Base-by-base conservation (phyloP, 2,329 filamentous ascomycete species). In the Acarospora socialis region DNA sequence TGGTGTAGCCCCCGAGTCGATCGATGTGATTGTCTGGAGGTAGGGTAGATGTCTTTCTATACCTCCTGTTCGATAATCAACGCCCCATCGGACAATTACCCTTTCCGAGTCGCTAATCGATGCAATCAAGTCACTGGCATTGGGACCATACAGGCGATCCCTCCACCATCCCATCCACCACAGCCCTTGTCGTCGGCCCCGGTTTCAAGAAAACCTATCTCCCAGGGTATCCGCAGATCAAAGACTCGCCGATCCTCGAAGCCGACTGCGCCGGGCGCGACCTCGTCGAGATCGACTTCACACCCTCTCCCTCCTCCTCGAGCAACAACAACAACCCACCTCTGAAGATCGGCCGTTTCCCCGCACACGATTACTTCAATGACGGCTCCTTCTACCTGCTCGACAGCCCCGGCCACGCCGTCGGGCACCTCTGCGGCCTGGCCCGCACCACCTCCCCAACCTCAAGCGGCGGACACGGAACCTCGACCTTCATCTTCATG, bases 361-460 rank as follows among this genome's bases (percentile, higher is more conserved):
- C 43, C 8, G 59, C 59, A 0, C 34, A 53, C n/a, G 57, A 61
- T 32, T 60, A 52, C 35, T 61, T 60, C 22, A 49, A 47, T 7
- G 58, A 61, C 25, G 57, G 56, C 1, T 53, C 47, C 6, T 49
- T 62, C 26, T 61, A 60, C 32, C 37, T 62, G n/a, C 44, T 63
- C 4, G 53, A 59, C 20, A 44, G 60, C 3, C 66, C 66, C 0
- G 69, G 69, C 1, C 66, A 71, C 42, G 56, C 60, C 0, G 46
- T 64, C 7, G 64, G 62, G 1, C 65, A 68, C 42, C 49, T 66
- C n/a, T 60, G 57, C 35, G 66, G 54, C 3, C 51, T 71, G 0
- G 66, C 62, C 1, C 51, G 66, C 5, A 61, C 57, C 0, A 52
- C 52, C 0, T 13, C 8, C 8, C 8, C 8, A 8, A 8, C 13